Conservation (phyloP, 2,329 filamentous ascomycete species). For the Bimuria novae-zelandiae region DNA sequence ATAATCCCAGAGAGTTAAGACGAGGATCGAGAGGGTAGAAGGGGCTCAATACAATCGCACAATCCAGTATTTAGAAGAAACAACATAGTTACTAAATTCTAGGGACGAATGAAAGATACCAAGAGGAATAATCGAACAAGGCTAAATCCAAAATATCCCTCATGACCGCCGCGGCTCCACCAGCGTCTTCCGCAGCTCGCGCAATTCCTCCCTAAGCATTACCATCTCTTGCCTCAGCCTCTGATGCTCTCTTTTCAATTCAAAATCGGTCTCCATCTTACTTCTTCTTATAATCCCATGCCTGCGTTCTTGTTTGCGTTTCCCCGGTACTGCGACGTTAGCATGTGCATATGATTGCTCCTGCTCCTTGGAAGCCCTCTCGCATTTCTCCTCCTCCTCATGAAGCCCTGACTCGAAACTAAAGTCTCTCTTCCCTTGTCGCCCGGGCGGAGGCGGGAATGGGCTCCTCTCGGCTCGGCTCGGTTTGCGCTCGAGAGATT, state of each 20-base stretch:
- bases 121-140: too few relatives aligned
- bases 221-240: background rate
- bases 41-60: too few relatives aligned
- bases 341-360: background rate
- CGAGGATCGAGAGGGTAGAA: too few relatives aligned
- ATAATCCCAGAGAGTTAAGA: too few relatives aligned
- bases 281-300: background rate
- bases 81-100: too few relatives aligned
- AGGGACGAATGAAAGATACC: too few relatives aligned
- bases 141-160: too few relatives aligned
- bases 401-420: constrained; percentile 7
- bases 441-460: constrained; percentile 4
- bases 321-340: background rate
- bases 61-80: too few relatives aligned
- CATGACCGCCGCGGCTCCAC: background rate
- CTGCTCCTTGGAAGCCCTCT: background rate
- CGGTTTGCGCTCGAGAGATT: background rate
- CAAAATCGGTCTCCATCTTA: background rate
- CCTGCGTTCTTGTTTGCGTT: background rate
- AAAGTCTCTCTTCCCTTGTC: background rate
- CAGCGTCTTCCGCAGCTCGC: background rate
- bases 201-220: background rate
- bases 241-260: background rate
- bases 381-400: constrained; percentile 4
- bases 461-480: constrained; percentile 4